Evolutionary conservation across 768 basidiomycete species (phyloP), one percentile per base, ranked within the genome.

Genomic region (Wakefieldia striispora): DNA sequence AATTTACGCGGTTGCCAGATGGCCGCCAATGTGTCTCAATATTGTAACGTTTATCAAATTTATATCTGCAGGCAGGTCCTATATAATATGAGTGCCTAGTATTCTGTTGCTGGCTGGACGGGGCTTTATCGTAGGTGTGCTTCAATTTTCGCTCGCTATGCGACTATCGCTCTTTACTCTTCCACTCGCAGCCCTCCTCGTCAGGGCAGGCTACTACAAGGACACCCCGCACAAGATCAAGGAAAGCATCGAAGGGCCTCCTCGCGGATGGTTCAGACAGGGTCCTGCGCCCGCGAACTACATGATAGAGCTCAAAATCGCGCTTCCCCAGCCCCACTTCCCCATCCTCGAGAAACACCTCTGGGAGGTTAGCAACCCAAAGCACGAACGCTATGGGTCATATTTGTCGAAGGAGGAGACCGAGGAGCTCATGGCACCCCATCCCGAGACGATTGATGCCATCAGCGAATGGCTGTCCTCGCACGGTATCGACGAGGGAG

Each of bases 321-420:
- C 73, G 19, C 74, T 85, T 24, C 74, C 73, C 9, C 81, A 81
- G 53, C 72, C 73, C 20, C 71, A 79, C 57, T 82, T 82, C 55
- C 56, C 63, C 35, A 59, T 65, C 20, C 61, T 84, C 46, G 80
- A 83, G 58, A 63, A 75, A 31, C 76, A 78, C 39, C 63, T 84
- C 4, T 78, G 71, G 61, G 77, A 83, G 61, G 70, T 82, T n/a
- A 82, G 80, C 57, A 72, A 83, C 58, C 83, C 82, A 0, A 64
- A 63, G 39, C 81, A 83, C 49, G 52, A 61, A 24, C 77, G 78
- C 31, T 83, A 82, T 56, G 82, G 81, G 1, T 67, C 72, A 17
- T 72, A 81, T 60, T 65, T 89, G 35, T 76, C 83, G 48, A 84
- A 84, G 64, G 80, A 78, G 46, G 79, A 88, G 54, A 82, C 84